Percentiles rank a stretch among this genome's conserved stretches.
Conservation (phyloP, 495 filamentous ascomycete species). For the Chaetomidium leptoderma region DNA sequence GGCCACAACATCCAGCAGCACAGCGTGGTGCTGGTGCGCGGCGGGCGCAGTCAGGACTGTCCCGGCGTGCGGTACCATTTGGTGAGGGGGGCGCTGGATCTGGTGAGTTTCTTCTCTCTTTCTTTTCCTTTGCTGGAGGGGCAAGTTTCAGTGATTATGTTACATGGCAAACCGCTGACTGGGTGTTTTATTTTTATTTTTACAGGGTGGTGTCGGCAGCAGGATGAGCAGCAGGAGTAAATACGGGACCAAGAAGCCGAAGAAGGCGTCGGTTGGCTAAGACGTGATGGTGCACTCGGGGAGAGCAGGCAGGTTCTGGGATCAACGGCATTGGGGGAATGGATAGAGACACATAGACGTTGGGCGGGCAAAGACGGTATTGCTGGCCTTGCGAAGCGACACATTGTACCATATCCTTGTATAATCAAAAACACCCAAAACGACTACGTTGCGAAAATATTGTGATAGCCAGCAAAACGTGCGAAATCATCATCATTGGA, state of each 20-base stretch:
- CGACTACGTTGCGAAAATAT: neutral
- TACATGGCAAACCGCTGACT: constrained; percentile 17
- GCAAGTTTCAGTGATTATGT: neutral
- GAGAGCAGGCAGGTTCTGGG: neutral
- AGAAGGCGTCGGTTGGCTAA: constrained; percentile 56
- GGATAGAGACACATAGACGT: neutral
- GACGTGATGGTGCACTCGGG: neutral
- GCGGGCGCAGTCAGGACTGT: constrained; percentile 91
- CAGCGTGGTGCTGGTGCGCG: constrained; percentile 88
- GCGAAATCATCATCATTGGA: neutral
- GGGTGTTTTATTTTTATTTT: too few relatives aligned
- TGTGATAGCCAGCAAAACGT: too few relatives aligned
- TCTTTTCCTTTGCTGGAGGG: neutral
- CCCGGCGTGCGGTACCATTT: constrained; percentile 95
- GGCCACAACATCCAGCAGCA: constrained; percentile 99
- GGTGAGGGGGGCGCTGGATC: constrained; percentile 86
- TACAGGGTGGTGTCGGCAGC: constrained; percentile 83
- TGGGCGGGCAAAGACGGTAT: neutral
- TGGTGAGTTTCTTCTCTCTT: constrained; percentile 58
- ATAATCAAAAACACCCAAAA: constrained; percentile 1
- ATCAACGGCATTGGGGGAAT: neutral
- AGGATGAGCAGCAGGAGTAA: constrained; percentile 83
- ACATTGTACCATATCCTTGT: constrained; percentile 14
- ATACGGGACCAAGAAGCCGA: constrained; percentile 98
- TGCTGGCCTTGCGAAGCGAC: neutral